Base-by-base conservation (phyloP, 2,329 filamentous ascomycete species). In the Verticillium longisporum region DNA sequence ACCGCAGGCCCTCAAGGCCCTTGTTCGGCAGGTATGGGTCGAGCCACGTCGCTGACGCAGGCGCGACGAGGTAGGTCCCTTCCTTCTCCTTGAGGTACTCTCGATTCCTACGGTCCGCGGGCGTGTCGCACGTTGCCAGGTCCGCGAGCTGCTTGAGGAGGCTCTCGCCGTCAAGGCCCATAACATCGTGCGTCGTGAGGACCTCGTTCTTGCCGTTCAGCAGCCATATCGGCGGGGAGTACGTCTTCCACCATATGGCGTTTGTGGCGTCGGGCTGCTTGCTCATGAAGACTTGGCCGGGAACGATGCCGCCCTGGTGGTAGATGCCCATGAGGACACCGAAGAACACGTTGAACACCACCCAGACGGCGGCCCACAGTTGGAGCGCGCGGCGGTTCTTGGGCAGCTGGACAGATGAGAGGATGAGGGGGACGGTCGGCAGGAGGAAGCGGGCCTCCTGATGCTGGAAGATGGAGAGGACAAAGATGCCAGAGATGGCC, bases 181-280 rank as follows among this genome's bases (percentile, higher is more conserved):
- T 92, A 21, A 92, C 78, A 68, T 93, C 90, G 62, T 81, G 80
- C 1, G 90, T 93, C 34, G 77, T 80, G n/a, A 92, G 75, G 10
- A 89, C 81, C 66, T 87, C 83, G 65, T 90, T 92, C 73, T 89
- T 90, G 60, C 88, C 88, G 65, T 92, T 88, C 6, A 93, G 78
- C 21, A 94, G 80, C 89, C 90, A 94, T 38, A 89, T 88, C 0
- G 90, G 90, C 18, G 90, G 90, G 71, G 87, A 90, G 71, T 93
- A 93, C 1, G 90, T 93, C 72, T 92, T 93, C 90, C 90, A 94
- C 90, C 90, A 94, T 58, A 90, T 80, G 3, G 88, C 88, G 37
- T 88, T 81, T 1, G 86, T 87, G 9, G 89, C 85, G 64, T 89
- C 87, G 4, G 84, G 80, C 65, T 90, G 87, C 60, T 83, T 84